These are phyloP conservation scores for Ilex paraguariensis DNA, from an alignment of 305 asterid genomes.

Conservation along the genomic window DNA sequence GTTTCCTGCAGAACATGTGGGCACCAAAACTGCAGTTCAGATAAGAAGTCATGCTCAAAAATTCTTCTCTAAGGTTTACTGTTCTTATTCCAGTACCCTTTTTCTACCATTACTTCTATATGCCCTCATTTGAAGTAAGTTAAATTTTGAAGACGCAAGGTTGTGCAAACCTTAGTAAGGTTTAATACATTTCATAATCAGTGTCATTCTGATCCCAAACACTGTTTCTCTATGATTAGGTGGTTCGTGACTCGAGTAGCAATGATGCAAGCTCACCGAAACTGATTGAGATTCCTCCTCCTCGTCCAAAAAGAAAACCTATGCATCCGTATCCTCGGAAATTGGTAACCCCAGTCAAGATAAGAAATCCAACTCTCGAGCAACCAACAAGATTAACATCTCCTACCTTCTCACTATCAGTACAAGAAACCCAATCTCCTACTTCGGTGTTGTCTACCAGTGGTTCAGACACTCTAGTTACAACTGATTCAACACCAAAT, in stretches of 20 bases:
- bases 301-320: slow-evolving; percentile 93
- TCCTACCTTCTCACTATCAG: slow-evolving; percentile 13
- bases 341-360: slow-evolving; percentile 31
- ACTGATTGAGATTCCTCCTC: slow-evolving; percentile 87
- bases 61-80: slow-evolving; percentile 85
- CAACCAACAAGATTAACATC: slow-evolving; percentile 28
- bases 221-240: slow-evolving; percentile 31
- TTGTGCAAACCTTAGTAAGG: slow-evolving; percentile 27
- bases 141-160: slow-evolving; percentile 39
- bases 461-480: slow-evolving; percentile 44
- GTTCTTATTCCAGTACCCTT: slow-evolving; percentile 31
- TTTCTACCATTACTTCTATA: slow-evolving; percentile 36
- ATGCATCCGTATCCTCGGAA: slow-evolving; percentile 96
- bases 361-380: slow-evolving; percentile 30
- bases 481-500: slow-evolving; percentile 35
- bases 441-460: slow-evolving; percentile 61
- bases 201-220: background rate
- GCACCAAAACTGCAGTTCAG: slow-evolving; percentile 91
- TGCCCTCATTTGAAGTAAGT: slow-evolving; percentile 43
- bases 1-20: slow-evolving; percentile 64
- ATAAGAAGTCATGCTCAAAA: slow-evolving; percentile 98
- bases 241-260: slow-evolving; percentile 51
- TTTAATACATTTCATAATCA: background rate
- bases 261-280: slow-evolving; percentile 43
- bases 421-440: slow-evolving; percentile 62